Base-by-base conservation (phyloP, 2,329 filamentous ascomycete genomes). In the Colletotrichum sojae region DNA sequence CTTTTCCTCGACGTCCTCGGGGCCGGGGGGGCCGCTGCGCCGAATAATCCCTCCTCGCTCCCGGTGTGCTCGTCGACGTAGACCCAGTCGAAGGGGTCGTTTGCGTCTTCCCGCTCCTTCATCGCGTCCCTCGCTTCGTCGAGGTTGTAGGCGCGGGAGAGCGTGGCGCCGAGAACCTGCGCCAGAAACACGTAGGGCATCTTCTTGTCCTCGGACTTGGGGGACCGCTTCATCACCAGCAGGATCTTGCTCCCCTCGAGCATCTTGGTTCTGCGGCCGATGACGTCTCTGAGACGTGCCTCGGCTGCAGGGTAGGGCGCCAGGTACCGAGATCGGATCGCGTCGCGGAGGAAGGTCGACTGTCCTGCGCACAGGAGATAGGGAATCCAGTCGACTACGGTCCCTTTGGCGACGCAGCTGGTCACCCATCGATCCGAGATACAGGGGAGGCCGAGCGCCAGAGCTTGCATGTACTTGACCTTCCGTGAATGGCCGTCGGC, bases 401-500 rank as follows among this genome's bases (percentile, higher is more conserved):
- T 77, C 6, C 85, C 83, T 39, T 88, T 88, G 1, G 84, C 79
- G 3, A 95, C 79, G 71, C 93, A 97, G 57, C 92, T 88, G 27
- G 88, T 85, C 55, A 97, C 83, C 95, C 96, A 99, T 63, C 91
- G 90, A 6, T 90, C 88, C 6, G 94, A 92, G 2, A 99, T 84
- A 75, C 95, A 97, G 0, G 96, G 96, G 0, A 99, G 81, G 1
- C 94, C 94, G 0, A 99, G 87, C 0, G 96, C 95, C 2, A 99
- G 87, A 0, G 96, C 96, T 81, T 98, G 95, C 86, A 98, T 93
- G 78, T 96, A 98, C 78, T 98, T 99, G 57, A 91, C 89, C 71
- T 94, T 94, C 54, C 95, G 90, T 6, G 93, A 96, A 78, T 97
- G 92, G 5, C 89, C 88, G 75, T 98, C 94, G 0, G 95, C 92